Percentiles rank a stretch among this genome's conserved stretches.
Evolutionary conservation across 2,329 filamentous ascomycete genomes (phyloP).

Genomic region (Akanthomyces uredinophilus): DNA sequence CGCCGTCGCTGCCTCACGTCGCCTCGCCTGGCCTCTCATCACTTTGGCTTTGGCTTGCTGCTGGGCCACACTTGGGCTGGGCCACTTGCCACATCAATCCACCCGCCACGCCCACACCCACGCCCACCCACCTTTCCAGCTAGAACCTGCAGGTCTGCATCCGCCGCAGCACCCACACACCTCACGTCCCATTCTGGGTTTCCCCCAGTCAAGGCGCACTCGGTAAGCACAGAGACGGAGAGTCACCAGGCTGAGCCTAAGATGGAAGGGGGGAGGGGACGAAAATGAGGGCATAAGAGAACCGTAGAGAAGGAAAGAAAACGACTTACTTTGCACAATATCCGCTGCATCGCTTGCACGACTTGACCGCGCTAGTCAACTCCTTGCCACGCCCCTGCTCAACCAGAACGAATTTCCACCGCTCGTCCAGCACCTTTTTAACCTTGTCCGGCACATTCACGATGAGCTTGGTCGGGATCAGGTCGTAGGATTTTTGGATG

Average conservation of each 20-base stretch:
- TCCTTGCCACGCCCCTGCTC: slow-evolving; percentile 93
- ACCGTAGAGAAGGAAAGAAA: slow-evolving; percentile 11
- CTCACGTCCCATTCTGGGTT: background rate
- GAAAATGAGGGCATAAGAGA: background rate
- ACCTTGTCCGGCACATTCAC: slow-evolving; percentile 95
- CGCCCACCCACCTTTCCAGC: slow-evolving; percentile 5
- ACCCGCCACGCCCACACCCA: background rate
- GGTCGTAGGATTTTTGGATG: slow-evolving; percentile 96
- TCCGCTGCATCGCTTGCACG: slow-evolving; percentile 84
- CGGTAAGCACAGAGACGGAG: background rate
- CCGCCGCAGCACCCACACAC: slow-evolving; percentile 9
- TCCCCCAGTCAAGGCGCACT: slow-evolving; percentile 7
- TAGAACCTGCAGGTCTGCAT: slow-evolving; percentile 12
- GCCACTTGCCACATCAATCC: background rate
- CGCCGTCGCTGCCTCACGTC: slow-evolving; percentile 6
- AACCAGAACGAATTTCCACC: slow-evolving; percentile 94
- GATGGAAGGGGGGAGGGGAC: background rate
- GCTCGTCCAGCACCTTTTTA: slow-evolving; percentile 90
- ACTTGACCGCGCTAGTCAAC: slow-evolving; percentile 90
- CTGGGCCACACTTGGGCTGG: background rate
- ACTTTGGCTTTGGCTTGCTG: background rate
- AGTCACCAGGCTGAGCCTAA: background rate
- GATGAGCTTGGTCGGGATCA: slow-evolving; percentile 84
- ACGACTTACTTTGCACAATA: slow-evolving; percentile 79
- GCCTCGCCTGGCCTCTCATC: background rate